Evolutionary conservation across 768 basidiomycete species (phyloP).

Genomic region (Porpolomopsis calyptriformis): DNA sequence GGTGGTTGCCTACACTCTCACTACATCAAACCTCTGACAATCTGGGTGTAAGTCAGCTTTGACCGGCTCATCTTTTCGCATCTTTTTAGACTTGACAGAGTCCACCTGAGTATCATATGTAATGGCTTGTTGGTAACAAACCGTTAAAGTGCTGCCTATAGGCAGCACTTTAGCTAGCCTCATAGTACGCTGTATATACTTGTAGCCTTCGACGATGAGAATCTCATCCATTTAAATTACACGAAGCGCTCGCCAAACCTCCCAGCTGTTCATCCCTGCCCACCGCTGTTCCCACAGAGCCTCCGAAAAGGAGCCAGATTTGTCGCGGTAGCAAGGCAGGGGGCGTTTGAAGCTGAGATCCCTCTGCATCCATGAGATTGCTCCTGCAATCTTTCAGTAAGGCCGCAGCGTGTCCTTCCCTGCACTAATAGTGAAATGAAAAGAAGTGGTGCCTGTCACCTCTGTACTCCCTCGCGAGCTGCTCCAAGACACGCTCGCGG

Average conservation of each 20-base stretch:
- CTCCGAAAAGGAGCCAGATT: background rate
- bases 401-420: background rate
- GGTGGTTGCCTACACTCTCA: no score
- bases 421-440: background rate
- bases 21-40: no score
- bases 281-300: background rate
- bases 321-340: background rate
- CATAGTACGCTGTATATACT: no score
- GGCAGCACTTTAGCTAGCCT: no score
- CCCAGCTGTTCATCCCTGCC: background rate
- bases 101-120: no score
- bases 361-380: background rate
- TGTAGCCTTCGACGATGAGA: no score
- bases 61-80: no score
- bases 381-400: background rate
- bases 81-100: no score
- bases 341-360: background rate
- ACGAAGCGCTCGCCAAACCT: conserved; percentile 9
- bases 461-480: background rate
- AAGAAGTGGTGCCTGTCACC: background rate
- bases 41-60: no score
- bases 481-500: background rate
- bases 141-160: no score
- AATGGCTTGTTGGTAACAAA: no score
- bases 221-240: no score